Evolutionary conservation across 257 asterid genomes (phyloP), one percentile per base, ranked within the genome.

Genomic region (Penstemon davidsonii): DNA sequence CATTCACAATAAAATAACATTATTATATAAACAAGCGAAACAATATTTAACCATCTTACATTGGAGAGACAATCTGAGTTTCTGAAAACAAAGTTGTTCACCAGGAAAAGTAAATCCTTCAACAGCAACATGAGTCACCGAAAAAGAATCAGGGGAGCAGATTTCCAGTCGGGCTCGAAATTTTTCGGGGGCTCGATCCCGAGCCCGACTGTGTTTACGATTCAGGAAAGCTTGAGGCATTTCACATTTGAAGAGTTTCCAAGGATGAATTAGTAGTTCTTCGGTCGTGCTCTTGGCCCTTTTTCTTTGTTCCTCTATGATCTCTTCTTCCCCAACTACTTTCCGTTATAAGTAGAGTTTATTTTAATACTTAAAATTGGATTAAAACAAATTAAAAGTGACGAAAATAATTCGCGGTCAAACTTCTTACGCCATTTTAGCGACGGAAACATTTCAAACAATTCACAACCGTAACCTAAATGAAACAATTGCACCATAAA

Each of bases 141-240:
- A 80, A 75, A 93, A 93, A 6, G 96, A 88, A 74, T 93, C 99
- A 6, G 91, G 91, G 7, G 96, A 84, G 81, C 95, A 85, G 5
- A 93, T 85, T 72, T 93, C 96, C 42, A 90, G 76, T 44, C 90
- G 84, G 60, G 79, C 96, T 51, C 70, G 64, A 63, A 93, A 85
- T 66, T 75, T 88, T 49, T 78, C 86, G 0, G 80, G 75, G 11
- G 60, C 70, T 6, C 68, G 72, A 25, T 72, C 60, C 67, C 76
- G 67, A 40, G 59, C 71, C 51, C 11, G 65, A 61, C 45, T 58
- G 79, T 15, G 18, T 15, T 15, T 15, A 15, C 18, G 18, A 15
- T 15, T 15, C 18, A 67, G 12, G 80, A 75, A 45, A 81, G 60
- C 77, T 87, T 90, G 62, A 80, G 86, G 86, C 18, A 15, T 15